Evolutionary conservation across 805 yeast species (phyloP).

Genomic region (Candida ipomoeae): DNA sequence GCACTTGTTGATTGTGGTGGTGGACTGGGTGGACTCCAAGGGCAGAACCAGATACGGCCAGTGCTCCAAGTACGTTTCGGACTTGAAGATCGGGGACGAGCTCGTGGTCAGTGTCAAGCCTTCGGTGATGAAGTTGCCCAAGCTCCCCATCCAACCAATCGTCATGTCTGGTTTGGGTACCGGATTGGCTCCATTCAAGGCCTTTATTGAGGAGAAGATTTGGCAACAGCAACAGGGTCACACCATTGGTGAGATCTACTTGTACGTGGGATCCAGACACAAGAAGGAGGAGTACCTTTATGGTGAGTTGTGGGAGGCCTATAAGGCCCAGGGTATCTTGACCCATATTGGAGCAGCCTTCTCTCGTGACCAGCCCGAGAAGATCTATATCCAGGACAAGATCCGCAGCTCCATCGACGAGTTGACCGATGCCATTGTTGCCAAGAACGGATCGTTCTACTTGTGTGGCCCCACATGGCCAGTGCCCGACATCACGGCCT

Average conservation of each 20-base stretch:
- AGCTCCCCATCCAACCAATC: constrained; percentile 80
- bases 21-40: constrained; percentile 86
- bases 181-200: constrained; percentile 97
- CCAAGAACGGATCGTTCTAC: constrained; percentile 83
- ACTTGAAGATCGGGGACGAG: constrained; percentile 74
- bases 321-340: constrained; percentile 83
- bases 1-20: constrained; percentile 89
- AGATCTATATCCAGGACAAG: constrained; percentile 91
- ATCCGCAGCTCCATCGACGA: constrained; percentile 72
- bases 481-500: constrained; percentile 91
- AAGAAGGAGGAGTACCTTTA: constrained; percentile 91
- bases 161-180: constrained; percentile 98
- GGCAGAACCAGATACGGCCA: constrained; percentile 91
- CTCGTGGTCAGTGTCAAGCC: constrained; percentile 93
- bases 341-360: constrained; percentile 97
- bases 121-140: constrained; percentile 94
- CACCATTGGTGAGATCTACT: constrained; percentile 82
- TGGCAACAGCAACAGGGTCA: constrained; percentile 89
- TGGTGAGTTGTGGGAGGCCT: constrained; percentile 97
- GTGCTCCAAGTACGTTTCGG: constrained; percentile 86
- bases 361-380: constrained; percentile 94
- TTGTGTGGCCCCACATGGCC: constrained; percentile 99
- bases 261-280: constrained; percentile 92
- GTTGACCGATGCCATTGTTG: constrained; percentile 73
- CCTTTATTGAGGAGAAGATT: constrained; percentile 90